A percentile compares a stretch with the other conserved stretches of the same genome.
phyloP scores from a whole-genome alignment of 1,284 basidiomycete species.

The Malassezia yamatoensis region DNA sequence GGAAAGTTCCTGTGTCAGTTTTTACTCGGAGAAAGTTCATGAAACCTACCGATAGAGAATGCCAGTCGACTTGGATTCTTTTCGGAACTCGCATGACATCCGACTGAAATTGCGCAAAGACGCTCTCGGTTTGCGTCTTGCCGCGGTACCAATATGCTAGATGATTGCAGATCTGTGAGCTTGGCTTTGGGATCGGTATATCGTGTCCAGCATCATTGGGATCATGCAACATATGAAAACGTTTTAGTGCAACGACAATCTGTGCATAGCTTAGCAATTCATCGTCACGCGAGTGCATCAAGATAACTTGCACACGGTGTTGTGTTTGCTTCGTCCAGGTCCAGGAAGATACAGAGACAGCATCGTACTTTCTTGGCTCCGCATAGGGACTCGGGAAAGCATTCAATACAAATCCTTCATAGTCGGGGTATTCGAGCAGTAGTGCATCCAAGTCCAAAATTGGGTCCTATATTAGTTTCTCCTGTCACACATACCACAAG shows the following conservation, averaged over 20 bases:
- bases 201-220: background rate
- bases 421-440: slow-evolving; percentile 4
- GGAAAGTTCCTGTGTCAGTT: background rate
- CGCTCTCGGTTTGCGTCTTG: background rate
- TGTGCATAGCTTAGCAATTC: slow-evolving; percentile 2
- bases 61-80: background rate
- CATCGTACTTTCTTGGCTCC: background rate
- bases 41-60: background rate
- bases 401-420: background rate
- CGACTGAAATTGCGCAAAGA: background rate
- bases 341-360: background rate
- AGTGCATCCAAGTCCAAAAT: background rate
- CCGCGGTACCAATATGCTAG: background rate
- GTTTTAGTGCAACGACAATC: background rate
- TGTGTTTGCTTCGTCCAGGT: background rate
- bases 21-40: background rate
- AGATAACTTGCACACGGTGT: background rate
- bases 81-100: background rate
- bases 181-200: background rate
- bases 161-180: no score
- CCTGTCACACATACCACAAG: background rate
- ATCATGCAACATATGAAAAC: background rate
- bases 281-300: slow-evolving; percentile 4
- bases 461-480: background rate
- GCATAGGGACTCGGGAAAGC: background rate